Conservation (phyloP, 768 basidiomycete species). For the Lyophyllum shimeji region DNA sequence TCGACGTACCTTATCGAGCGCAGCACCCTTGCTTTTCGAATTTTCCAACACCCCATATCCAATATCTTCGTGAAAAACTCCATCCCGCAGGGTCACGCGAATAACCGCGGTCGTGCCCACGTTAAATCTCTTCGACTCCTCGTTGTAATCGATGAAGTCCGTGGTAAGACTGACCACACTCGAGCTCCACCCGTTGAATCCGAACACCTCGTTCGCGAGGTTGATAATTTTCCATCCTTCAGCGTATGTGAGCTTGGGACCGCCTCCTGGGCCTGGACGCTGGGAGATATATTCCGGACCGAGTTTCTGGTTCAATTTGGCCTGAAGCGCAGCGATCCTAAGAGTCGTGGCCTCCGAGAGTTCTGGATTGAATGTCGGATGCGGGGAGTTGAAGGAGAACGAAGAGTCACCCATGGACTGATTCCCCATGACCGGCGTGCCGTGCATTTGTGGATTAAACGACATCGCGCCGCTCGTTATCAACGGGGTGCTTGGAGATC, state of each 20-base stretch:
- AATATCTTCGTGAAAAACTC: constrained; percentile 89
- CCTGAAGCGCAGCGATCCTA: constrained; percentile 73
- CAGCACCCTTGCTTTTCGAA: constrained; percentile 77
- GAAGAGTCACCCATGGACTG: constrained; percentile 24
- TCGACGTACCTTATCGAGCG: constrained; percentile 82
- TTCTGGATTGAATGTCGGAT: constrained; percentile 30
- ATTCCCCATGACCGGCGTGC: constrained; percentile 28
- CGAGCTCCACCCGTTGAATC: constrained; percentile 95
- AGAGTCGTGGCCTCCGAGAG: constrained; percentile 63
- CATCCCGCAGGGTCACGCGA: constrained; percentile 84
- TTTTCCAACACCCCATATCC: constrained; percentile 92
- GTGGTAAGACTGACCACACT: constrained; percentile 71
- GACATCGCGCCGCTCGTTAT: constrained; percentile 56
- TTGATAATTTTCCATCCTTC: constrained; percentile 99
- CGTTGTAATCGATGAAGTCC: constrained; percentile 75
- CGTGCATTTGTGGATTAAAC: constrained; percentile 62
- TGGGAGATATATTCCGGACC: constrained; percentile 94
- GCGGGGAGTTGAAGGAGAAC: constrained; percentile 26
- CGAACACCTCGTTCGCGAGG: constrained; percentile 97
- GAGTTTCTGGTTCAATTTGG: constrained; percentile 81
- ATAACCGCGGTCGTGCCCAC: constrained; percentile 85
- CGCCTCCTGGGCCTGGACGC: constrained; percentile 84
- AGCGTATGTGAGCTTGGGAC: constrained; percentile 86
- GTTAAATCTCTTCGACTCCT: constrained; percentile 62
- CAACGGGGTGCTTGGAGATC: constrained; percentile 29